Conservation (phyloP, 768 basidiomycete genomes). For the Boletus speciosus region DNA sequence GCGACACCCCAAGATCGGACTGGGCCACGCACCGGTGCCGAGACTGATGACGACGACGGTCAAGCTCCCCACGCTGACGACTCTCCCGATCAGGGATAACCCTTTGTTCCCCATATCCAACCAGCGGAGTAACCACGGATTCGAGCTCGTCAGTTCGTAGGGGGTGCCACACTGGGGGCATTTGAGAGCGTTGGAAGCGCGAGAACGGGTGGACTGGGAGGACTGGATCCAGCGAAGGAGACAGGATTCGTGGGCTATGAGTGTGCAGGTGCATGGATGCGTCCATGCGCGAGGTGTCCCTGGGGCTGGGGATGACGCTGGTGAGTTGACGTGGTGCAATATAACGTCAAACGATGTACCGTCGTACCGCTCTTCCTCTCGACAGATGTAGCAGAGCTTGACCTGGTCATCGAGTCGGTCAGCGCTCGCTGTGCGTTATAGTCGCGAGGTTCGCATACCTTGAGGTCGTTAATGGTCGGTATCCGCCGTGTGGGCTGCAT, state of each 20-base stretch:
- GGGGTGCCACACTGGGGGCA: conserved; percentile 72
- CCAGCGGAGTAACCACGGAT: conserved; percentile 48
- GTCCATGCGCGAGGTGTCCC: conserved; percentile 59
- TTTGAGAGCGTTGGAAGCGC: conserved; percentile 61
- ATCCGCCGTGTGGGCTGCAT: conserved; percentile 26
- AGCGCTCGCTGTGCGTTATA: not conserved
- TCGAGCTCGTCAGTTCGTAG: conserved; percentile 67
- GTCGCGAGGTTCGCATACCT: conserved; percentile 12
- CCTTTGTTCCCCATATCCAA: conserved; percentile 50
- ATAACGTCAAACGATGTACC: conserved; percentile 18
- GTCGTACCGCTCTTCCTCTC: conserved; percentile 64
- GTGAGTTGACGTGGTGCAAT: not conserved
- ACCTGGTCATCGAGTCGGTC: conserved; percentile 35
- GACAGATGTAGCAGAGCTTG: conserved; percentile 78
- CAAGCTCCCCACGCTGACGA: conserved; percentile 48
- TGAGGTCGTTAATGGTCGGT: conserved; percentile 35
- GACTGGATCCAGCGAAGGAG: conserved; percentile 77
- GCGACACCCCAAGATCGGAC: not conserved
- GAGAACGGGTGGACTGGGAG: conserved; percentile 56
- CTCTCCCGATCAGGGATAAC: conserved; percentile 49
- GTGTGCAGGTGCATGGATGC: conserved; percentile 77
- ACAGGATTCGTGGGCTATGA: conserved; percentile 77
- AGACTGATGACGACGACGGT: conserved; percentile 52
- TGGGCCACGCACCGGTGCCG: conserved; percentile 51
- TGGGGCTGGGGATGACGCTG: conserved; percentile 29